phyloP scores from a whole-genome alignment of 1,284 basidiomycete genomes.

The Fomitopsis palustris region DNA sequence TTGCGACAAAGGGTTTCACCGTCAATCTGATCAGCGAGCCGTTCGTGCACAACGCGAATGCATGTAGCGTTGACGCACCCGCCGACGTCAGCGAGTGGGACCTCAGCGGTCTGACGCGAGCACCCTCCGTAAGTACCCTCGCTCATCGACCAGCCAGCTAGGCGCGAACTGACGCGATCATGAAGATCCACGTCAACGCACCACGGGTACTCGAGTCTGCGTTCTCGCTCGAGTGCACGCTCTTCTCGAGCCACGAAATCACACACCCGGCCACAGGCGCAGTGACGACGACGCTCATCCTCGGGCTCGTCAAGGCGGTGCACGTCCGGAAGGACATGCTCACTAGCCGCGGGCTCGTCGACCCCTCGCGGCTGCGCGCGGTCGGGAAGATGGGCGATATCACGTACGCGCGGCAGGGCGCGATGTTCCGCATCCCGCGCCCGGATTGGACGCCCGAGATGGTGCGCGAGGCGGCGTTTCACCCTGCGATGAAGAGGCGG shows the following conservation, averaged over 20 bases:
- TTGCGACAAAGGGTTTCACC: constrained; percentile 66
- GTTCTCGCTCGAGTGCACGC: constrained; percentile 24
- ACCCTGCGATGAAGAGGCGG: neutral
- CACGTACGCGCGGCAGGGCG: constrained; percentile 50
- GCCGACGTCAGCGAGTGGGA: constrained; percentile 68
- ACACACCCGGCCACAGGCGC: constrained; percentile 36
- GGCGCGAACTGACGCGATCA: neutral
- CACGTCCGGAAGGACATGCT: constrained; percentile 59
- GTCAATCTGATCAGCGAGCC: constrained; percentile 77
- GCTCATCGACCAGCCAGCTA: neutral
- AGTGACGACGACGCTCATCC: constrained; percentile 51
- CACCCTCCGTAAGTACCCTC: constrained; percentile 42
- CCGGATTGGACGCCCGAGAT: constrained; percentile 3
- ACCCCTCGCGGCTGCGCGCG: constrained; percentile 56
- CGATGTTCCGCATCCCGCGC: constrained; percentile 47
- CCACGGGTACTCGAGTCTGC: neutral
- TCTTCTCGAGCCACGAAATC: constrained; percentile 59
- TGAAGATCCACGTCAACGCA: neutral
- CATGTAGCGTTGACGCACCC: constrained; percentile 65
- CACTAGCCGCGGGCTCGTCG: constrained; percentile 43
- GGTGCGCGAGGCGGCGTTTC: neutral
- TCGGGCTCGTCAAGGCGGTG: constrained; percentile 62
- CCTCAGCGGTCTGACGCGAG: constrained; percentile 66
- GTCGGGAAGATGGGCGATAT: constrained; percentile 66
- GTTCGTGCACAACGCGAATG: constrained; percentile 72